Base-by-base conservation (phyloP, 495 filamentous ascomycete genomes). In the Xylaria nigripes region DNA sequence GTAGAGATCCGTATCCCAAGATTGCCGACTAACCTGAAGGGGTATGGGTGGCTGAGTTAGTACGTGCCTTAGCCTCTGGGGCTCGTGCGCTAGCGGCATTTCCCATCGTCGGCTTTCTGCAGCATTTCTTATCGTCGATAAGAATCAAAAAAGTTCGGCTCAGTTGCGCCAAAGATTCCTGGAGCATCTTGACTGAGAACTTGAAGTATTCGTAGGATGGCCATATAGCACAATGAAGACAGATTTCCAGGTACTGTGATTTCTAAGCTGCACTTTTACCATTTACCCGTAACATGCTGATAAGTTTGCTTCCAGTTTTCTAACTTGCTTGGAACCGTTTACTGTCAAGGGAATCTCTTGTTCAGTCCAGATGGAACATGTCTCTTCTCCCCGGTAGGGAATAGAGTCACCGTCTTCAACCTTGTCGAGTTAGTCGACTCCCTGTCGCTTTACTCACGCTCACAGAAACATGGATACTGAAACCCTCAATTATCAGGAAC, bases 311-410 rank as follows among this genome's bases (percentile, higher is more conserved):
- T 22, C 2, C 40, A 94, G 87, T 96, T 95, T 73, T 93, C 88
- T 68, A 95, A 95, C 68, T 77, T 96, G 61, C 81, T 98, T 61
- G 94, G 93, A 57, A 98, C 91, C 60, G 93, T 98, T 61, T 98
- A 96, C 76, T 87, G 89, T 73, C 87, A 87, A 77, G 93, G 94
- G 70, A 97, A 96, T 68, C 81, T 98, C 55, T 80, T 95, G 61
- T 98, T 96, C 76, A 94, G 87, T 62, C 92, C 90, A 60, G 93
- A 98, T 82, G 93, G 93, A 60, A 92, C 87, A 59, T 90, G 88
- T 70, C 78, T 98, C 43, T 85, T 93, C 57, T 97, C 94, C n/a
- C 93, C 93, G 22, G 94, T 98, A 51, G 93, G 93, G 63, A 98
- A 97, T 73, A 76, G 89, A 64, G 89, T 98, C 47, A 87, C 93